phyloP scores from a whole-genome alignment of 495 filamentous ascomycete genomes.

The Chaetomium fimeti region DNA sequence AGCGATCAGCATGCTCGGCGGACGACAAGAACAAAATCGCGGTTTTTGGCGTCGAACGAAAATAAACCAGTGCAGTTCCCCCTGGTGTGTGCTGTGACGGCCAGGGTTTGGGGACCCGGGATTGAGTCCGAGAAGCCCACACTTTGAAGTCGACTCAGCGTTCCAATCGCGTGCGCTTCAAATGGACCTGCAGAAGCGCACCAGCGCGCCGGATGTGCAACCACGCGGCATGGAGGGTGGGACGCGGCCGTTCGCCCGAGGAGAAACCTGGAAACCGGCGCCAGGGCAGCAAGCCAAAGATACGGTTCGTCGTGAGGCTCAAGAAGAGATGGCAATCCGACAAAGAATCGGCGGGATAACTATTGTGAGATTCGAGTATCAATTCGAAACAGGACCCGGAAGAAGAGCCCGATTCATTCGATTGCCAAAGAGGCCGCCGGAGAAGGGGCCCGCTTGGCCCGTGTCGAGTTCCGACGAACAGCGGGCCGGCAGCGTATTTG shows the following conservation, averaged over 20 bases:
- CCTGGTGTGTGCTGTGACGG: background rate
- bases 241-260: background rate
- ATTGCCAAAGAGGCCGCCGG: background rate
- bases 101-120: background rate
- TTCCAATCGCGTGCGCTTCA: background rate
- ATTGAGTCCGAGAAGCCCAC: slow-evolving; percentile 5
- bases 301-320: background rate
- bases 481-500: background rate
- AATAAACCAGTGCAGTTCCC: background rate
- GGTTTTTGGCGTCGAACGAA: background rate
- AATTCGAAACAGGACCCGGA: background rate
- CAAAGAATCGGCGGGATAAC: background rate
- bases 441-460: slow-evolving; percentile 9
- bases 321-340: background rate
- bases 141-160: background rate
- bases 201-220: background rate
- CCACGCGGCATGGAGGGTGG: background rate
- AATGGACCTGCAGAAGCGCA: slow-evolving; percentile 14
- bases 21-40: background rate
- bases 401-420: slow-evolving; percentile 6
- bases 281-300: background rate
- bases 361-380: background rate
- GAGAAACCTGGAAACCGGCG: background rate
- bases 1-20: background rate
- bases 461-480: slow-evolving; percentile 8